Conservation (phyloP, 1,139 yeast genomes). For the Candida sp. region DNA sequence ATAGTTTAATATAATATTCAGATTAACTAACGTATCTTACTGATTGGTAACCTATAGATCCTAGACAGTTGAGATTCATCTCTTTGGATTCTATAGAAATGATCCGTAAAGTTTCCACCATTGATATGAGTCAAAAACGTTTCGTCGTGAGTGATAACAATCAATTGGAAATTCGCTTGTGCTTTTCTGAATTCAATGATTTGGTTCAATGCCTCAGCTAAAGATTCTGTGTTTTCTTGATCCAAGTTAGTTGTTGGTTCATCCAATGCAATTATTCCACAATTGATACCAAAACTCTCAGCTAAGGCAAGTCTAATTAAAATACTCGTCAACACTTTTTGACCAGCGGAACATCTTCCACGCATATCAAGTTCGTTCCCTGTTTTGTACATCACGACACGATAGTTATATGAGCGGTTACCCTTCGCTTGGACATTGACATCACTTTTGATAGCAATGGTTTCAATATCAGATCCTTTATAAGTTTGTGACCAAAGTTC, state of each 20-base stretch:
- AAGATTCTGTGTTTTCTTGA: conserved; percentile 80
- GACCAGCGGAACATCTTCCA: conserved; percentile 98
- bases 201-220: conserved; percentile 75
- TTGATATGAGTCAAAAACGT: conserved; percentile 81
- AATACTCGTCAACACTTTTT: conserved; percentile 90
- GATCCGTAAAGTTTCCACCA: conserved; percentile 83
- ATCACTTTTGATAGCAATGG: conserved; percentile 83
- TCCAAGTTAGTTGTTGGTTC: conserved; percentile 98
- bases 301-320: conserved; percentile 89
- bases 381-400: conserved; percentile 94
- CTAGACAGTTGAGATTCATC: conserved; percentile 79
- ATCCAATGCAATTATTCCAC: conserved; percentile 94
- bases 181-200: conserved; percentile 72
- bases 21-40: conserved; percentile 20
- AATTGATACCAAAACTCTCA: conserved; percentile 92
- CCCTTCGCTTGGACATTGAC: conserved; percentile 56
- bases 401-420: conserved; percentile 78
- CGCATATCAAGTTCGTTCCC: conserved; percentile 95
- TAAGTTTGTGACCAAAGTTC: conserved; percentile 95
- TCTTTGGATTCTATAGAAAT: conserved; percentile 77
- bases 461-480: conserved; percentile 93
- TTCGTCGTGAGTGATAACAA: conserved; percentile 96
- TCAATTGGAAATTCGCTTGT: conserved; percentile 89
- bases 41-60: conserved; percentile 49
- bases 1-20: too few species aligned